Evolutionary conservation across 176 grass and related monocot genomes (phyloP).

Genomic region (Paspalum notatum): DNA sequence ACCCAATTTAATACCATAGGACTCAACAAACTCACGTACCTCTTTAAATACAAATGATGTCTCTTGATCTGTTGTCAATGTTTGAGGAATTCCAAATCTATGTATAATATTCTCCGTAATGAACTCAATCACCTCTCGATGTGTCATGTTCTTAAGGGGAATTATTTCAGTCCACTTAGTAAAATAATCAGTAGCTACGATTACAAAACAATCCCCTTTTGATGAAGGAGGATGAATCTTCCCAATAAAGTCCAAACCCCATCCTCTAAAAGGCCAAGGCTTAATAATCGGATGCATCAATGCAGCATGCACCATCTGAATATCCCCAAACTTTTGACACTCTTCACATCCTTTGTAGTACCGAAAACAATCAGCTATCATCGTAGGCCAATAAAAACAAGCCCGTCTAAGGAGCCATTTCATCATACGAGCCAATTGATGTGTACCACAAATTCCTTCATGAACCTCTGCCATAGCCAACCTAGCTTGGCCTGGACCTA

Average conservation of each 20-base stretch:
- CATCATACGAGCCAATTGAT: not conserved
- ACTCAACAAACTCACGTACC: too few relatives aligned
- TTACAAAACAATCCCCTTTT: not conserved
- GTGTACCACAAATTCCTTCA: not conserved
- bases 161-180: not conserved
- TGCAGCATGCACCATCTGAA: not conserved
- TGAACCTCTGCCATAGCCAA: not conserved
- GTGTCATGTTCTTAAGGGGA: not conserved
- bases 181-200: not conserved
- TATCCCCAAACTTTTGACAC: not conserved
- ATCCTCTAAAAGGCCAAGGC: not conserved
- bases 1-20: too few relatives aligned
- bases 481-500: not conserved
- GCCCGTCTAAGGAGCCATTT: not conserved
- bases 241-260: not conserved
- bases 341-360: conserved; percentile 6
- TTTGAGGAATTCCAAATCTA: too few relatives aligned
- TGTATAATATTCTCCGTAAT: too few relatives aligned
- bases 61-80: too few relatives aligned
- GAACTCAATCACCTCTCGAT: too few relatives aligned
- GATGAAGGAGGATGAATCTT: not conserved
- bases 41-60: too few relatives aligned
- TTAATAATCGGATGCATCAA: not conserved
- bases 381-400: not conserved
- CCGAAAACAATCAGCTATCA: not conserved